Percentiles rank a stretch among this genome's conserved stretches.
Conservation (phyloP, 176 grass and related monocot species). For the Bolboschoenus planiculmis region DNA sequence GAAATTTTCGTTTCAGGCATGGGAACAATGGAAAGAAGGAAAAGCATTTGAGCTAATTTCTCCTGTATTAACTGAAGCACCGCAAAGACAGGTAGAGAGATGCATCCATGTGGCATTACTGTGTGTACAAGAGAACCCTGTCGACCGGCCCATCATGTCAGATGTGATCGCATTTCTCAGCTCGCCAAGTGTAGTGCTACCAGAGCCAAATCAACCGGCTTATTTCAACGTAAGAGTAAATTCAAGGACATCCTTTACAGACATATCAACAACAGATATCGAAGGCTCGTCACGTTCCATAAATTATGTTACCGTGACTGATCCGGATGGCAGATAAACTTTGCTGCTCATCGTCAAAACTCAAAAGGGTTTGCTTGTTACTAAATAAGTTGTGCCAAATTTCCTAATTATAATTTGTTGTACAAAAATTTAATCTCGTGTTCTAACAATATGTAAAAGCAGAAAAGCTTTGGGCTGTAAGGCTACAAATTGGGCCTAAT, state of each 20-base stretch:
- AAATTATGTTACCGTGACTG: neutral
- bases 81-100: neutral
- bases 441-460: neutral
- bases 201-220: slow-evolving; percentile 15
- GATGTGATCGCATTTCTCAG: slow-evolving; percentile 4
- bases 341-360: neutral
- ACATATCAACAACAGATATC: neutral
- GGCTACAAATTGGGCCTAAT: neutral
- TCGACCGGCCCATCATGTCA: slow-evolving; percentile 20
- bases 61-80: neutral
- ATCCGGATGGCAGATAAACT: slow-evolving; percentile 8
- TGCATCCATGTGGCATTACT: slow-evolving; percentile 24
- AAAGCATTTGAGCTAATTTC: neutral
- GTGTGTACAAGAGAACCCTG: slow-evolving; percentile 19
- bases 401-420: neutral
- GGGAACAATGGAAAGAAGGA: slow-evolving; percentile 15
- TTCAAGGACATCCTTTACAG: neutral
- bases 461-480: neutral
- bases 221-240: slow-evolving; percentile 22
- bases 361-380: neutral
- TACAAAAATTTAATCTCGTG: neutral
- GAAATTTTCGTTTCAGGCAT: slow-evolving; percentile 8
- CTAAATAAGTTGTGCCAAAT: neutral
- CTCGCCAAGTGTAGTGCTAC: neutral
- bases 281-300: neutral